Percentiles rank a stretch among this genome's conserved stretches.
phyloP scores from a whole-genome alignment of 2,329 filamentous ascomycete species.

The Penicillium sclerotigenum region DNA sequence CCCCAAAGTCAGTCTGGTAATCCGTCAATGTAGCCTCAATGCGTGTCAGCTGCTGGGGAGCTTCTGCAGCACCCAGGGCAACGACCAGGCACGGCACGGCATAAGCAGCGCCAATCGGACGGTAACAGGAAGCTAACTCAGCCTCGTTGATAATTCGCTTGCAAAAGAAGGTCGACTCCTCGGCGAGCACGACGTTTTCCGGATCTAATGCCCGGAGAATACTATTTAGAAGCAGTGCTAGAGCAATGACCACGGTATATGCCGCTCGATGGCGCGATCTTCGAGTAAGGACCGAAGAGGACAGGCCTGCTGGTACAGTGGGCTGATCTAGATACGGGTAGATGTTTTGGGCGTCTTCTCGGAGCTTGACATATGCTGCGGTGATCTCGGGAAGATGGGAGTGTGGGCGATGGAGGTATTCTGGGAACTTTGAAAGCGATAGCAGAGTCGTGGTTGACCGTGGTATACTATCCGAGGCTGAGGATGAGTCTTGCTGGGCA shows the following conservation, averaged over 20 bases:
- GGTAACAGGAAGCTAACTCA: neutral
- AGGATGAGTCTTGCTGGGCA: neutral
- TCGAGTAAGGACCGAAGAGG: neutral
- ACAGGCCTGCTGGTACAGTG: neutral
- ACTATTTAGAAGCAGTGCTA: neutral
- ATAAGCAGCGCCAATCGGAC: neutral
- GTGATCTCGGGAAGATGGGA: neutral
- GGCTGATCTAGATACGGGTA: neutral
- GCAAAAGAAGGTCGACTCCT: neutral
- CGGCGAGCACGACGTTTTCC: neutral
- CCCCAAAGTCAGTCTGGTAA: neutral
- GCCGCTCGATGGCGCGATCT: neutral
- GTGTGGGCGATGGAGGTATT: neutral
- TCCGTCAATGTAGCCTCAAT: neutral
- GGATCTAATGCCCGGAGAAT: neutral
- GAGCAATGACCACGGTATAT: neutral
- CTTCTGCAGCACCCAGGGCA: neutral
- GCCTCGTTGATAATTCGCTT: neutral
- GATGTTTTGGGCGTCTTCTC: neutral
- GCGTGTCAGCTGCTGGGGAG: neutral
- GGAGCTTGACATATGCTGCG: neutral
- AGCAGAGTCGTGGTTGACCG: neutral
- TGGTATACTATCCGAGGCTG: neutral
- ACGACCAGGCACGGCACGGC: neutral
- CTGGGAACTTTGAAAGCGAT: neutral